Evolutionary conservation across 495 filamentous ascomycete genomes (phyloP).

Genomic region (Choiromyces venosus): DNA sequence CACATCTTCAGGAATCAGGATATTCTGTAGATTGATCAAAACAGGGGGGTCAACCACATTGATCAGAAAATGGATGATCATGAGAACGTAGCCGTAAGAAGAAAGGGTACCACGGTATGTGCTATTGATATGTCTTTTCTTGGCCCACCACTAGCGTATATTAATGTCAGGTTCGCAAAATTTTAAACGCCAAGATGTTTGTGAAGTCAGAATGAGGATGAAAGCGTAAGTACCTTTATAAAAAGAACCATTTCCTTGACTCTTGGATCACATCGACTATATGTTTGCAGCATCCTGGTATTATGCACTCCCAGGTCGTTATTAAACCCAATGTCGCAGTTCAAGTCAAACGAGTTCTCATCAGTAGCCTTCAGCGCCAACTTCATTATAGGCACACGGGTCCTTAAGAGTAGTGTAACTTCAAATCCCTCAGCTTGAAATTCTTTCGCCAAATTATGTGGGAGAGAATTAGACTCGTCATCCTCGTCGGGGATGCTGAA

Average conservation of each 20-base stretch:
- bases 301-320: slow-evolving; percentile 73
- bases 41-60: slow-evolving; percentile 72
- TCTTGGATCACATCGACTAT: slow-evolving; percentile 65
- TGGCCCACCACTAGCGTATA: slow-evolving; percentile 59
- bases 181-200: not conserved
- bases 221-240: slow-evolving; percentile 54
- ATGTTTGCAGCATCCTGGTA: slow-evolving; percentile 69
- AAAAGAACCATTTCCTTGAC: slow-evolving; percentile 72
- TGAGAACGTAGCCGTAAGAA: slow-evolving; percentile 83
- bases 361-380: slow-evolving; percentile 57
- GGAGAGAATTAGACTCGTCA: slow-evolving; percentile 44
- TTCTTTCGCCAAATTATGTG: slow-evolving; percentile 60
- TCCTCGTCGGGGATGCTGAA: slow-evolving; percentile 1
- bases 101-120: slow-evolving; percentile 76
- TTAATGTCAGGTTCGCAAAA: not conserved
- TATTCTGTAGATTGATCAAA: slow-evolving; percentile 69
- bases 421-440: slow-evolving; percentile 66
- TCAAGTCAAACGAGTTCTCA: slow-evolving; percentile 25
- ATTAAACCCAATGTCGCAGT: slow-evolving; percentile 77
- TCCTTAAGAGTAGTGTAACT: slow-evolving; percentile 62
- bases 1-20: slow-evolving; percentile 23
- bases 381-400: slow-evolving; percentile 77
- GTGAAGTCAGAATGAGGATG: not conserved
- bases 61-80: slow-evolving; percentile 85
- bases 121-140: slow-evolving; percentile 69